A percentile compares a stretch with the other conserved stretches of the same genome.
Evolutionary conservation across 2,329 filamentous ascomycete genomes (phyloP).

Genomic region (Aaosphaeria arxii): DNA sequence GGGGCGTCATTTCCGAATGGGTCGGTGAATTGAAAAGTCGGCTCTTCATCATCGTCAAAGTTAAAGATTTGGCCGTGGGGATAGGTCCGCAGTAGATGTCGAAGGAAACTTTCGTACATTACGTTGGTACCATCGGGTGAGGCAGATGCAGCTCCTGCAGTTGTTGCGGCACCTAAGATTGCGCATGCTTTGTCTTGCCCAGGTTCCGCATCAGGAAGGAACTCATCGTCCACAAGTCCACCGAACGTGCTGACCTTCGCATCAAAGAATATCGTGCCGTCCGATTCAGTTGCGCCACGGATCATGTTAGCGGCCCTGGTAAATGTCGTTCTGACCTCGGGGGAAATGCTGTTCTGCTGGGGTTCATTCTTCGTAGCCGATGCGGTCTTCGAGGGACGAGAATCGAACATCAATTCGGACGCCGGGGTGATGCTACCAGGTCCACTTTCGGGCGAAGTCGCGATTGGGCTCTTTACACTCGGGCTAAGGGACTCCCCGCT

Average conservation of each 20-base stretch:
- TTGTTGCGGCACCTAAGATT: conserved; percentile 25
- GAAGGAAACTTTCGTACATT: conserved; percentile 30
- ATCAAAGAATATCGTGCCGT: conserved; percentile 38
- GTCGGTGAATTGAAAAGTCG: conserved; percentile 3
- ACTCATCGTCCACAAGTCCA: conserved; percentile 35
- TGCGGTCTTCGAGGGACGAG: conserved; percentile 12
- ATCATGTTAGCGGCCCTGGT: conserved; percentile 38
- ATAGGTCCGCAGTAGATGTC: conserved; percentile 31
- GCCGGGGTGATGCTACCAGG: conserved; percentile 15
- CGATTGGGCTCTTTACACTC: conserved; percentile 12
- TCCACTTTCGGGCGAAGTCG: conserved; percentile 15
- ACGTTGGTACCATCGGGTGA: conserved; percentile 14
- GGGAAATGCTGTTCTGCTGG: conserved; percentile 18
- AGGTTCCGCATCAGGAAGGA: conserved; percentile 14
- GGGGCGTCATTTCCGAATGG: conserved; percentile 16
- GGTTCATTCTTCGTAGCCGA: conserved; percentile 19
- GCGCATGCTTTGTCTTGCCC: conserved; percentile 33
- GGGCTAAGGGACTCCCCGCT: conserved; percentile 19
- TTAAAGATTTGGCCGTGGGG: conserved; percentile 39
- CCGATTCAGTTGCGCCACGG: conserved; percentile 35
- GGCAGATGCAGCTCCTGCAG: conserved; percentile 5
- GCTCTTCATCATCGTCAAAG: conserved; percentile 24
- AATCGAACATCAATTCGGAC: conserved; percentile 9
- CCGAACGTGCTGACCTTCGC: conserved; percentile 38
- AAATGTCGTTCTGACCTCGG: conserved; percentile 33